phyloP scores from a whole-genome alignment of 352 stramenopile genomes.

The Globisporangium rhizosaccharum region DNA sequence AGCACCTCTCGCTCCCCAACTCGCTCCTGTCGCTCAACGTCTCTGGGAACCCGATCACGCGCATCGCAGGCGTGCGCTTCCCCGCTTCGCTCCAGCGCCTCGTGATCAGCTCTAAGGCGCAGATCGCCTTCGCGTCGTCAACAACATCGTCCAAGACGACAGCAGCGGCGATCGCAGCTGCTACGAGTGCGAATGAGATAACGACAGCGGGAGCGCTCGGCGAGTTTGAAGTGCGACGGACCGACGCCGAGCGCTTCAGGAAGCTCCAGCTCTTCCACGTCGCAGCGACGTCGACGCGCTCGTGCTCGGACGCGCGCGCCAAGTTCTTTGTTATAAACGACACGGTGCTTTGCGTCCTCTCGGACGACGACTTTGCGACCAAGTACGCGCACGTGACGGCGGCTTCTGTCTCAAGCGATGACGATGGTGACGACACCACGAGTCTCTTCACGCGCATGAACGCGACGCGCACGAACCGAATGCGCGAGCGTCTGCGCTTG shows the following conservation, averaged over 20 bases:
- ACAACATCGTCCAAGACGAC: too few species aligned
- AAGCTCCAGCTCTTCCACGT: conserved; percentile 11
- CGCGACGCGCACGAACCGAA: too few species aligned
- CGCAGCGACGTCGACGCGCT: not conserved
- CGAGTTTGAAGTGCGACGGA: conserved; percentile 39
- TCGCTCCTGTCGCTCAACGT: conserved; percentile 27
- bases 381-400: conserved; percentile 24
- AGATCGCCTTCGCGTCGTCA: conserved; percentile 8
- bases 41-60: conserved; percentile 29
- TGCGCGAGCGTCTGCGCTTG: too few species aligned
- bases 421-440: not conserved
- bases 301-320: conserved; percentile 28
- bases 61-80: conserved; percentile 29
- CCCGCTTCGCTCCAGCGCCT: conserved; percentile 2
- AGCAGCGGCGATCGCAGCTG: not conserved
- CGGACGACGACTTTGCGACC: conserved; percentile 25
- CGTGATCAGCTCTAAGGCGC: too few species aligned
- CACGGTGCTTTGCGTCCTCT: conserved; percentile 39
- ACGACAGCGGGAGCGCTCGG: too few species aligned
- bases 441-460: too few species aligned
- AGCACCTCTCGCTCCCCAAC: conserved; percentile 30
- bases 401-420: conserved; percentile 5
- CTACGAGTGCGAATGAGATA: not conserved
- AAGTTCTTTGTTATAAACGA: conserved; percentile 25
- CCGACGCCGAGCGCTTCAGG: conserved; percentile 22